Evolutionary conservation across 129 eudicot species (phyloP), one percentile per base, ranked within the genome.

Genomic region (Logfia minima): DNA sequence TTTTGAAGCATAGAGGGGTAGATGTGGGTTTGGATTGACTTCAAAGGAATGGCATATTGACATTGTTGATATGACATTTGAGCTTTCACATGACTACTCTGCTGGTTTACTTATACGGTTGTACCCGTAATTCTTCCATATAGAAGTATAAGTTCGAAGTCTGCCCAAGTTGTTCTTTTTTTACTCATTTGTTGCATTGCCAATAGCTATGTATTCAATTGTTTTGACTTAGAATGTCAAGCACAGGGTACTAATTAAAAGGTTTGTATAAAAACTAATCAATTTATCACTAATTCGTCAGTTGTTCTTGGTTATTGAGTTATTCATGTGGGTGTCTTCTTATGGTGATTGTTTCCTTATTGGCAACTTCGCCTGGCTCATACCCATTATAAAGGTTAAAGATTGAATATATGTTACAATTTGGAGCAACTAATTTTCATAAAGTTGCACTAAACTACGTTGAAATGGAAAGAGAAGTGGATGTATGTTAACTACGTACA

Each of bases 1-100:
- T 83, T 70, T 75, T 83, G 73, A 83, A 83, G 86, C 86, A 67
- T 35, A 83, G 70, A 39, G 86, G 83, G 70, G 83, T 83, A 34
- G 83, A 83, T 10, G 73, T 83, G 66, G 83, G 83, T 23, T 73
- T 77, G 17, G 83, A 78, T 73, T 83, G 53, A 83, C 69, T n/a
- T 66, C 32, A 63, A 37, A 68, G 6, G 53, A 68, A 68, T 39
- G 10, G 3, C 29, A 39, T 21, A 11, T n/a, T 48, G 60, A 28
- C 60, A 16, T 80, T 24, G 14, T 55, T 67, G 26, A 48, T 48
- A 26, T 5, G 41, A 66, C 32, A 32, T 18, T 5, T 5, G 39
- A 63, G 37, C 68, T 39, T 64, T 31, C 22, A 32, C 70, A 66
- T 31, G 34, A 32, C 70, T 28, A 18, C 70, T 29, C 21, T 13